phyloP scores from a whole-genome alignment of 192 early-diverging fungal genomes.

The Coemansia sp. region DNA sequence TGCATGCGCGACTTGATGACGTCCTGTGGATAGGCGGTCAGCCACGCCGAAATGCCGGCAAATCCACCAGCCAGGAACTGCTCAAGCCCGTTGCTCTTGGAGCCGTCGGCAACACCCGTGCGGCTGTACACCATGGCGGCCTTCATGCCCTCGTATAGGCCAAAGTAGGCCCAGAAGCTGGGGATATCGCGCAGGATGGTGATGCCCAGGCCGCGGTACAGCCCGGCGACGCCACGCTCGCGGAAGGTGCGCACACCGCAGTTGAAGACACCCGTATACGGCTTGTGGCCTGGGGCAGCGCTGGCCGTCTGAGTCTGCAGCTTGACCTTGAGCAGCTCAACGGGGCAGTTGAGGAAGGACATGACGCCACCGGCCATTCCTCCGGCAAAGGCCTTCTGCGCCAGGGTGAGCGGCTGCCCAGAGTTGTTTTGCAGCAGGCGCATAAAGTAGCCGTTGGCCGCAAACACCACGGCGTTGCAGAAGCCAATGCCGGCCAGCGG shows the following conservation, averaged over 20 bases:
- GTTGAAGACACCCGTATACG: slow-evolving; percentile 40
- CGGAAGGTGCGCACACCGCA: slow-evolving; percentile 61
- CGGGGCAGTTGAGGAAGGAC: slow-evolving; percentile 81
- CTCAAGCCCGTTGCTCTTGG: slow-evolving; percentile 48
- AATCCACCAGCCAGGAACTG: slow-evolving; percentile 77
- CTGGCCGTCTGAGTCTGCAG: slow-evolving; percentile 81
- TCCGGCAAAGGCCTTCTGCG: slow-evolving; percentile 84
- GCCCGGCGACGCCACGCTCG: slow-evolving; percentile 56
- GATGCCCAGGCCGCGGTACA: slow-evolving; percentile 77
- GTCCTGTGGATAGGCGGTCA: slow-evolving; percentile 80
- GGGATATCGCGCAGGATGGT: slow-evolving; percentile 78
- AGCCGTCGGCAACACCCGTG: slow-evolving; percentile 46
- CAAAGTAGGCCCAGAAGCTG: slow-evolving; percentile 67
- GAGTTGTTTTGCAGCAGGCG: slow-evolving; percentile 55
- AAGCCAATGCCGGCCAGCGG: slow-evolving; percentile 77
- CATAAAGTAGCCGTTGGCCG: slow-evolving; percentile 67
- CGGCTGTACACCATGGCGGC: slow-evolving; percentile 59
- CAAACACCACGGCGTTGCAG: slow-evolving; percentile 84
- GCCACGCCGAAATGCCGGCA: slow-evolving; percentile 80
- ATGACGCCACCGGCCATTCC: slow-evolving; percentile 83
- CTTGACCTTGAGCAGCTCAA: slow-evolving; percentile 90
- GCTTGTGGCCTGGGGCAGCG: slow-evolving; percentile 22
- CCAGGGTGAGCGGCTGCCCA: slow-evolving; percentile 54
- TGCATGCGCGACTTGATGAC: slow-evolving; percentile 67
- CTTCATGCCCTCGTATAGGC: slow-evolving; percentile 82